Conservation (phyloP, 2,329 filamentous ascomycete species). For the Hymenoscyphus infarciens region DNA sequence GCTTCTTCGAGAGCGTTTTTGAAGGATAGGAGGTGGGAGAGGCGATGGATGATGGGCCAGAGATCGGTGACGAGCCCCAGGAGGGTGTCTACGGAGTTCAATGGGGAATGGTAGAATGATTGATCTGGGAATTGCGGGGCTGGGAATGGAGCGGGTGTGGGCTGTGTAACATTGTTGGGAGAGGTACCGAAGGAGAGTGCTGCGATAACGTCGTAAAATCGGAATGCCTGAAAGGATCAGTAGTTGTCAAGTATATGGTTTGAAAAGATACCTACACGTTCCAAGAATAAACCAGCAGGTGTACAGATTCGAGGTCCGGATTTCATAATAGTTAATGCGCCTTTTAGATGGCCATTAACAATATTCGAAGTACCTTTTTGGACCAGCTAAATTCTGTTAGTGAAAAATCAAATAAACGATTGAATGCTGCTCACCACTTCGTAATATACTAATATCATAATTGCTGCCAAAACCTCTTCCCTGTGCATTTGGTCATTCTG, state of each 20-base stretch:
- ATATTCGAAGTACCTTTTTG: conserved; percentile 57
- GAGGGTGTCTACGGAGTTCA: conserved; percentile 47
- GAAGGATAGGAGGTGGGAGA: conserved; percentile 52
- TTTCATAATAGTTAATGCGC: conserved; percentile 58
- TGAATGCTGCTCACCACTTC: conserved; percentile 50
- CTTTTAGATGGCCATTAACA: conserved; percentile 58
- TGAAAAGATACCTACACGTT: conserved; percentile 45
- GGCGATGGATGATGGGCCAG: conserved; percentile 60
- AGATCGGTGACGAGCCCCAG: conserved; percentile 59
- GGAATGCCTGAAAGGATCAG: conserved; percentile 49
- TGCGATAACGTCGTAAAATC: conserved; percentile 63
- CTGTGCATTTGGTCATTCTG: conserved; percentile 46
- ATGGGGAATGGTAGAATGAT: conserved; percentile 40
- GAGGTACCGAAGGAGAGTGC: conserved; percentile 58
- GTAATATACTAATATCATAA: conserved; percentile 60
- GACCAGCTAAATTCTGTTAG: conserved; percentile 48
- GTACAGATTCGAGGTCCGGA: conserved; percentile 44
- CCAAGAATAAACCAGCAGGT: conserved; percentile 54
- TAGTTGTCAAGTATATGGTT: not conserved
- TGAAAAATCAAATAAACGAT: not conserved
- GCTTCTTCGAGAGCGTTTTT: conserved; percentile 50
- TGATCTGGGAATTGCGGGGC: conserved; percentile 45
- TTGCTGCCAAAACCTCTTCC: conserved; percentile 57
- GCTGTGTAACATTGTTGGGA: conserved; percentile 50
- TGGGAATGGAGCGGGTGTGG: conserved; percentile 45